Evolutionary conservation across 768 basidiomycete genomes (phyloP).

Genomic region (Flagelloscypha sp.): DNA sequence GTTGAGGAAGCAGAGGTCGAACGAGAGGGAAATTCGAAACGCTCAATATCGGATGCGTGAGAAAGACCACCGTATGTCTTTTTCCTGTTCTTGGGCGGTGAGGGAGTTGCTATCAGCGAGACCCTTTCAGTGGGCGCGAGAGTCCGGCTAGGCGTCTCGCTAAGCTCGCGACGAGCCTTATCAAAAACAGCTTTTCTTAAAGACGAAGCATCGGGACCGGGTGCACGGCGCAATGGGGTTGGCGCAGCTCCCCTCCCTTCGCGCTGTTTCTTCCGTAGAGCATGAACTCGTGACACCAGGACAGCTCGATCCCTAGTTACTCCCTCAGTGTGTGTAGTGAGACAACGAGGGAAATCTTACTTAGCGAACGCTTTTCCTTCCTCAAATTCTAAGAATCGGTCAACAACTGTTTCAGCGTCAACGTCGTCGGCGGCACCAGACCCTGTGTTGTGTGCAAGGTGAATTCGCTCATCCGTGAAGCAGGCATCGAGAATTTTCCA

Average conservation of each 20-base stretch:
- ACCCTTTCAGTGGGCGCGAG: too few relatives aligned
- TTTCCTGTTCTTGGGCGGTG: too few relatives aligned
- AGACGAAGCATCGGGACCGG: too few relatives aligned
- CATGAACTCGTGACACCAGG: conserved; percentile 41
- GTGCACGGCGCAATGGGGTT: too few relatives aligned
- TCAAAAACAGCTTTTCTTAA: too few relatives aligned
- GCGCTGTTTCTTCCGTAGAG: conserved; percentile 54
- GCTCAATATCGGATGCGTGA: too few relatives aligned
- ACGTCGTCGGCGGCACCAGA: conserved; percentile 49
- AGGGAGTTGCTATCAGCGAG: too few relatives aligned
- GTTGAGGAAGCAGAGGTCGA: too few relatives aligned
- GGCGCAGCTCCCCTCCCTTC: conserved; percentile 50
- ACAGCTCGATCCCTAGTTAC: conserved; percentile 26
- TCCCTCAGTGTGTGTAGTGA: background rate
- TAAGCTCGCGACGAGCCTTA: too few relatives aligned
- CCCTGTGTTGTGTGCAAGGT: conserved; percentile 31
- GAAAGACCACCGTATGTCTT: too few relatives aligned
- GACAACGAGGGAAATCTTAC: conserved; percentile 28
- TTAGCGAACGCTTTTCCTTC: conserved; percentile 51
- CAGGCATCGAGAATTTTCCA: conserved; percentile 79
- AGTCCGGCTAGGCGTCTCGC: too few relatives aligned
- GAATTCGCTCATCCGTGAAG: conserved; percentile 63
- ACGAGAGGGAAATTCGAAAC: too few relatives aligned
- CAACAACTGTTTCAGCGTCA: conserved; percentile 47
- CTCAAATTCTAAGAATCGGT: conserved; percentile 42